Evolutionary conservation across 345 rosid species (phyloP).

Genomic region (Salix exigua): DNA sequence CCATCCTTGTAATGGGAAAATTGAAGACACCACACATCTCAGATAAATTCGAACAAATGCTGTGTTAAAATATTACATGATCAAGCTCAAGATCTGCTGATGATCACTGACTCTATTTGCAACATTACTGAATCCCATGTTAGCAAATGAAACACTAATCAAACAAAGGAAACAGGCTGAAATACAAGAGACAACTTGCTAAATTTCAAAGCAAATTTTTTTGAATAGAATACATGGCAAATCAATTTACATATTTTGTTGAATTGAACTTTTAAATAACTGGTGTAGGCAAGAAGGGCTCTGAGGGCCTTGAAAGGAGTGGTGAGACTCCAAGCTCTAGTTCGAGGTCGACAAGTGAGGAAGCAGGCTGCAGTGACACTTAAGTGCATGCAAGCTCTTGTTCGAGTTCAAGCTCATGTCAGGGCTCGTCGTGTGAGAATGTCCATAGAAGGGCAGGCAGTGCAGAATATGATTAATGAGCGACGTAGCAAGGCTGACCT

Average conservation of each 20-base stretch:
- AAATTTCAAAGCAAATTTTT: neutral
- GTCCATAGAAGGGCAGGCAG: slow-evolving; percentile 83
- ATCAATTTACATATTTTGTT: neutral
- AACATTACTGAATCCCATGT: neutral
- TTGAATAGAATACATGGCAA: neutral
- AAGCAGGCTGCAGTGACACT: slow-evolving; percentile 96
- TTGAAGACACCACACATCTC: neutral
- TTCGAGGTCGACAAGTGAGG: slow-evolving; percentile 89
- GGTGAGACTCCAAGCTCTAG: slow-evolving; percentile 90
- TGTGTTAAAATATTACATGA: neutral
- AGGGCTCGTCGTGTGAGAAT: slow-evolving; percentile 88
- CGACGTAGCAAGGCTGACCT: slow-evolving; percentile 57
- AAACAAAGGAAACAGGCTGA: neutral
- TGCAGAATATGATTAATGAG: slow-evolving; percentile 62
- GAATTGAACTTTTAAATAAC: neutral
- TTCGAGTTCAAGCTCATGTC: slow-evolving; percentile 89
- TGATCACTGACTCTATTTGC: neutral
- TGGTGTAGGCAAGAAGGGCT: slow-evolving; percentile 76
- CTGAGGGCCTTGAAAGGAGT: slow-evolving; percentile 85
- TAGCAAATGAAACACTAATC: neutral
- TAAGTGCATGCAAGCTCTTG: slow-evolving; percentile 96
- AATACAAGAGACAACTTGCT: neutral
- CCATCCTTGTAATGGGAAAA: neutral
- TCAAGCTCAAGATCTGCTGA: neutral
- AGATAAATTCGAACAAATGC: no score